Evolutionary conservation across 2,329 filamentous ascomycete genomes (phyloP).

Genomic region (Epichloe glyceriae): DNA sequence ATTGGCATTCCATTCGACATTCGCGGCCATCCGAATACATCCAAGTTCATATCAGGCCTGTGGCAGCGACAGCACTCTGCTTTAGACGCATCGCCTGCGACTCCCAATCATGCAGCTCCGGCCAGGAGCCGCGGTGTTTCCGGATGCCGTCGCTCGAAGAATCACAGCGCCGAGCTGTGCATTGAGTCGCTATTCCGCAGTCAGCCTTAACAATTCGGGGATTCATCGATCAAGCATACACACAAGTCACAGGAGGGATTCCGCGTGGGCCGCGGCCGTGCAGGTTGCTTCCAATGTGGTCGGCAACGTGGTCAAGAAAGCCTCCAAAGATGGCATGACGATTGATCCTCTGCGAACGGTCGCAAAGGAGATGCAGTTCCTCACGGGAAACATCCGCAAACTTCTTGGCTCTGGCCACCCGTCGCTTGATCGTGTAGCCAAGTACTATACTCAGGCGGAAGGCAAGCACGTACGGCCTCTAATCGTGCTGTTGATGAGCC

Average conservation of each 20-base stretch:
- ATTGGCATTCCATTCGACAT: background rate
- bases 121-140: constrained; percentile 38
- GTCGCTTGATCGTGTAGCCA: constrained; percentile 84
- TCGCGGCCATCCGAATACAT: background rate
- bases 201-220: constrained; percentile 16
- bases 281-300: constrained; percentile 59
- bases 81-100: background rate
- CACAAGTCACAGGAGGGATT: constrained; percentile 33
- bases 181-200: constrained; percentile 19
- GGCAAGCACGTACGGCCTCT: constrained; percentile 93
- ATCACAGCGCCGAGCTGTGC: constrained; percentile 17
- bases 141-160: constrained; percentile 22
- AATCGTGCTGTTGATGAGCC: constrained; percentile 91
- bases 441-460: constrained; percentile 95
- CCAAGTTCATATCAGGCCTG: background rate
- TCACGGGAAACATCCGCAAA: constrained; percentile 86
- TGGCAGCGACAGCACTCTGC: background rate
- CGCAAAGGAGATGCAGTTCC: constrained; percentile 90
- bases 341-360: constrained; percentile 83
- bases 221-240: constrained; percentile 26
- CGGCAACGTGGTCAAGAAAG: constrained; percentile 49
- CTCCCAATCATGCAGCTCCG: constrained; percentile 36
- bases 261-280: constrained; percentile 66
- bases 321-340: constrained; percentile 52
- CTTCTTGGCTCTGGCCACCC: constrained; percentile 91